A percentile compares a stretch with the other conserved stretches of the same genome.
Evolutionary conservation across 2,329 filamentous ascomycete species (phyloP).

Genomic region (Talaromyces marneffei): DNA sequence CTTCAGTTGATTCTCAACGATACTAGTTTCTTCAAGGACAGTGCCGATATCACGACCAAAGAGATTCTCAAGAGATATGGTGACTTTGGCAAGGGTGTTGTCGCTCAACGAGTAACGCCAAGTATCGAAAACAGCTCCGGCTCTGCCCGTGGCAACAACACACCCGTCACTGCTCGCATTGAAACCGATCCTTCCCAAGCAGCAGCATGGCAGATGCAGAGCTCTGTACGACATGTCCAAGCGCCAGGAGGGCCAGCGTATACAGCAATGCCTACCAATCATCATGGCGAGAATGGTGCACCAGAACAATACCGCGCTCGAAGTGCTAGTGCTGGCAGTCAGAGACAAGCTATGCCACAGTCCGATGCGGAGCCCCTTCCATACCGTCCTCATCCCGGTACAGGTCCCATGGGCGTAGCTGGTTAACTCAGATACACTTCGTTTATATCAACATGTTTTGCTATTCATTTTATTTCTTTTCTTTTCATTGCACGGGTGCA

Average conservation of each 20-base stretch:
- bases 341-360: constrained; percentile 20
- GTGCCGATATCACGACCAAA: constrained; percentile 86
- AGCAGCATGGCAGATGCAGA: constrained; percentile 71
- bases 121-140: constrained; percentile 45
- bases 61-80: constrained; percentile 93
- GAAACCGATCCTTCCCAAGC: constrained; percentile 77
- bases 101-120: constrained; percentile 48
- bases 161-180: constrained; percentile 56
- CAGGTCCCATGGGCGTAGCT: constrained; percentile 37
- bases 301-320: constrained; percentile 25
- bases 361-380: constrained; percentile 30
- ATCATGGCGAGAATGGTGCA: constrained; percentile 17
- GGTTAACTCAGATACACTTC: constrained; percentile 20
- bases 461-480: neutral
- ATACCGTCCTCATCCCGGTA: constrained; percentile 33
- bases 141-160: constrained; percentile 35
- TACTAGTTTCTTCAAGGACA: constrained; percentile 70
- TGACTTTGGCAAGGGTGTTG: constrained; percentile 65
- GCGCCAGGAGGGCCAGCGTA: constrained; percentile 37
- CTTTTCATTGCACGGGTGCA: constrained; percentile 11
- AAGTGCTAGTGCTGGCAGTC: constrained; percentile 32
- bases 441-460: neutral
- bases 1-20: constrained; percentile 81
- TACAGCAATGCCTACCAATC: constrained; percentile 23
- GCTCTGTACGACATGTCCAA: constrained; percentile 69